phyloP scores from a whole-genome alignment of 116 monocot species.

The Papilionanthe hybrid region DNA sequence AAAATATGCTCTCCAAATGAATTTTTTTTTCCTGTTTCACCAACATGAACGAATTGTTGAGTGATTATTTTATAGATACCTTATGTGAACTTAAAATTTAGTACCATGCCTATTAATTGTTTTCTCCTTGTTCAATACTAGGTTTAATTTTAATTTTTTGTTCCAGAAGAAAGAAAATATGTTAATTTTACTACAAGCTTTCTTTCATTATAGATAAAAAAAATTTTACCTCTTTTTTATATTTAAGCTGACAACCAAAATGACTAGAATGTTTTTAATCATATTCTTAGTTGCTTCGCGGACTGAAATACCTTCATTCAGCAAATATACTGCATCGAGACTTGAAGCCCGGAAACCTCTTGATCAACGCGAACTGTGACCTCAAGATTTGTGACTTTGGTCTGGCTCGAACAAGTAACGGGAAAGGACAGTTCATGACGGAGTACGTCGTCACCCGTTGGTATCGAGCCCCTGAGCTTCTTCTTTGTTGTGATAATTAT shows the following conservation, averaged over 20 bases:
- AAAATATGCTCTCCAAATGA: neutral
- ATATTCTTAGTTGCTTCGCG: slow-evolving; percentile 28
- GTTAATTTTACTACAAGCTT: neutral
- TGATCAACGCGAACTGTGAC: slow-evolving; percentile 42
- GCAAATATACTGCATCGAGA: slow-evolving; percentile 46
- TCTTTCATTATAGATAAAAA: neutral
- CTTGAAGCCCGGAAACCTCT: slow-evolving; percentile 38
- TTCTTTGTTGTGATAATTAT: slow-evolving; percentile 40
- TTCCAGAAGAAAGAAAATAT: neutral
- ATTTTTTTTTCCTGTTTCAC: neutral
- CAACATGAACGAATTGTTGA: neutral
- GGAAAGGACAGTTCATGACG: slow-evolving; percentile 33
- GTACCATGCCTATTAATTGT: neutral
- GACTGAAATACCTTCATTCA: slow-evolving; percentile 39
- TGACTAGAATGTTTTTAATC: neutral
- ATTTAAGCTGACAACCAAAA: neutral
- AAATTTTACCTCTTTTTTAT: neutral
- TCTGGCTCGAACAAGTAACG: slow-evolving; percentile 28
- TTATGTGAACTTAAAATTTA: neutral
- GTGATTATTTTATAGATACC: neutral
- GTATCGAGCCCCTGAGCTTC: slow-evolving; percentile 43
- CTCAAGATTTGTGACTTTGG: slow-evolving; percentile 46
- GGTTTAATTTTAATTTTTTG: neutral
- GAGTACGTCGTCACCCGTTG: slow-evolving; percentile 46
- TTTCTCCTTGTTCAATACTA: neutral